Evolutionary conservation across 75 land plant genomes (phyloP).

Genomic region (Picea sitchensis): DNA sequence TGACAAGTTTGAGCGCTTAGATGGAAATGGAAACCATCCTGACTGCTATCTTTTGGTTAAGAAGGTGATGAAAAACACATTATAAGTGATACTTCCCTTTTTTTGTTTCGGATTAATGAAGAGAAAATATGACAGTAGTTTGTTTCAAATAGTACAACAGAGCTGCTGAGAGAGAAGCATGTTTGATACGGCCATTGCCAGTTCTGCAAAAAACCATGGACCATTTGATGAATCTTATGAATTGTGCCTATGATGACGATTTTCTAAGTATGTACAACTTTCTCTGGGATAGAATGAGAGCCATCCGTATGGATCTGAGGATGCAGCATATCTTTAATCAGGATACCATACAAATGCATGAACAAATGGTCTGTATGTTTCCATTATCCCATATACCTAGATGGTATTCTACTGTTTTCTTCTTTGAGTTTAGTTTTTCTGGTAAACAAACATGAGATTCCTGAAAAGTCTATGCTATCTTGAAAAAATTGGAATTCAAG

Average conservation of each 20-base stretch:
- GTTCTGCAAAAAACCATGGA: conserved; percentile 77
- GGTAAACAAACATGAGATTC: too few relatives aligned
- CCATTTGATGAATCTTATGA: conserved; percentile 63
- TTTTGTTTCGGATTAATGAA: too few relatives aligned
- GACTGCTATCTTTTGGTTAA: conserved; percentile 66
- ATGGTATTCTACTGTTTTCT: too few relatives aligned
- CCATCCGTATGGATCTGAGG: conserved; percentile 92
- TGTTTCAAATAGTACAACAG: conserved; percentile 70
- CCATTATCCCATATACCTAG: not conserved
- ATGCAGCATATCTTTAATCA: conserved; percentile 94
- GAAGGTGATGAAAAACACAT: conserved; percentile 7
- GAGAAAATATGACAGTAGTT: too few relatives aligned
- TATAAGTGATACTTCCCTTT: too few relatives aligned
- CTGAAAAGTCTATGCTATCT: too few relatives aligned
- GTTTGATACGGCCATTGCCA: conserved; percentile 83
- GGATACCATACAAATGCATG: conserved; percentile 81
- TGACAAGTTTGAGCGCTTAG: conserved; percentile 81
- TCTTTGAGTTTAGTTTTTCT: too few relatives aligned
- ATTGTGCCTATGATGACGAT: conserved; percentile 63
- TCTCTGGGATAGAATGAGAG: conserved; percentile 98
- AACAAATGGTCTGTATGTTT: conserved; percentile 74
- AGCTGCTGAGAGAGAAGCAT: conserved; percentile 81
- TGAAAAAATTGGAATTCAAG: too few relatives aligned
- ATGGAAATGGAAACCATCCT: conserved; percentile 94
- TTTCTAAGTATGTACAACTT: conserved; percentile 83